Evolutionary conservation across 371 early-diverging fungal species (phyloP).

Genomic region (Fennellomyces sp.): DNA sequence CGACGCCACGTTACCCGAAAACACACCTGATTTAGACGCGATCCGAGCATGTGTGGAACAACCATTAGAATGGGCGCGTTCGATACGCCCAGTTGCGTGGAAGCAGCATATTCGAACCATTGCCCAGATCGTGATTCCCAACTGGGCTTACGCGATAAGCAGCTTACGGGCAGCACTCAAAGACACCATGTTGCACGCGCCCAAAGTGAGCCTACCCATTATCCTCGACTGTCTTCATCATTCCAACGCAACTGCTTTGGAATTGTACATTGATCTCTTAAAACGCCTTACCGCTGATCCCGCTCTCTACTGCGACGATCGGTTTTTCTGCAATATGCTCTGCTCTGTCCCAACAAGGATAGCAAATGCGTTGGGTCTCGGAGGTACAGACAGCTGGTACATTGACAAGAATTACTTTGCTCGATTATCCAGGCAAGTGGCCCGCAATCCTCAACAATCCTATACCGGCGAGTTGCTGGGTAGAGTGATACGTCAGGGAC

Average conservation of each 20-base stretch:
- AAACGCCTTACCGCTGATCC: not conserved
- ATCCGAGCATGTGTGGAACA: conserved; percentile 4
- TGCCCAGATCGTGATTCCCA: conserved; percentile 24
- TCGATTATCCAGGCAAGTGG: conserved; percentile 9
- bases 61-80: not conserved
- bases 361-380: conserved; percentile 30
- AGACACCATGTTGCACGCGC: conserved; percentile 10
- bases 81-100: conserved; percentile 21
- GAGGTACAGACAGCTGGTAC: conserved; percentile 15
- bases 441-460: not conserved
- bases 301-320: not conserved
- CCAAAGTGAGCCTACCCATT: conserved; percentile 18
- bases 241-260: conserved; percentile 10
- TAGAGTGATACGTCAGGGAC: conserved; percentile 37
- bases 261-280: not conserved
- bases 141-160: conserved; percentile 24
- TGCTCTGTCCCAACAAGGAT: conserved; percentile 37
- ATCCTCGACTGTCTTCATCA: conserved; percentile 25
- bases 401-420: conserved; percentile 16
- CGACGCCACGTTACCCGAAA: conserved; percentile 4
- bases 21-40: not conserved
- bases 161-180: conserved; percentile 3
- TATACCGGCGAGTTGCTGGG: conserved; percentile 24
- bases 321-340: conserved; percentile 26
- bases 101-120: conserved; percentile 30